Evolutionary conservation across 1,284 basidiomycete genomes (phyloP).

Genomic region (Inonotus obliquus): DNA sequence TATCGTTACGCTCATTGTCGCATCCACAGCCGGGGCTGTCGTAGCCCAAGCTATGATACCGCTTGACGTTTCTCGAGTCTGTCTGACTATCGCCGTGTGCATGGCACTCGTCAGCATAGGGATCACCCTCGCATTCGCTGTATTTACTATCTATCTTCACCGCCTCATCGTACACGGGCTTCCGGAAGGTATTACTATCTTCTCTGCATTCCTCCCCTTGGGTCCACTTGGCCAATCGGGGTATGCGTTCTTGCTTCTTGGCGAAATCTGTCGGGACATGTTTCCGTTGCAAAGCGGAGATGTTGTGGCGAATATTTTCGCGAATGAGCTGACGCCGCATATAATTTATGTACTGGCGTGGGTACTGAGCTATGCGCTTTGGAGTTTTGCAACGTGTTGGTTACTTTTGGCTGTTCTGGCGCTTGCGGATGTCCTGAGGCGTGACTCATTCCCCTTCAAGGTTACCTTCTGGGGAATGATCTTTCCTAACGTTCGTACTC

Average conservation of each 20-base stretch:
- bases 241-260: conserved; percentile 38
- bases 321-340: conserved; percentile 31
- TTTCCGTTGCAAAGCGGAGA: conserved; percentile 33
- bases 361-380: conserved; percentile 44
- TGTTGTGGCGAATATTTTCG: conserved; percentile 35
- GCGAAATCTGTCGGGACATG: conserved; percentile 29
- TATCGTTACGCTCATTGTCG: conserved; percentile 67
- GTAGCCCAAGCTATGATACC: conserved; percentile 49
- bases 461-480: conserved; percentile 55
- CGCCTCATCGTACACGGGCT: conserved; percentile 22
- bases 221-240: conserved; percentile 43
- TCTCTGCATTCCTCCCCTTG: conserved; percentile 42
- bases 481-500: conserved; percentile 51
- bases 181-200: conserved; percentile 30
- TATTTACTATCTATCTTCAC: conserved; percentile 24
- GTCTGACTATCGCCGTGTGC: conserved; percentile 45
- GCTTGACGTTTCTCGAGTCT: conserved; percentile 39
- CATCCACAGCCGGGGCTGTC: conserved; percentile 58
- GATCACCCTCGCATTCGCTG: conserved; percentile 32
- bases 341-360: conserved; percentile 41
- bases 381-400: conserved; percentile 54
- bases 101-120: conserved; percentile 39
- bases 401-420: conserved; percentile 44
- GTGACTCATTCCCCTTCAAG: conserved; percentile 39
- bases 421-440: conserved; percentile 36